Percentiles rank a stretch among this genome's conserved stretches.
These are phyloP conservation scores for Shiraia sp. DNA, from an alignment of 2,329 filamentous ascomycete species.

Conservation along the genomic window DNA sequence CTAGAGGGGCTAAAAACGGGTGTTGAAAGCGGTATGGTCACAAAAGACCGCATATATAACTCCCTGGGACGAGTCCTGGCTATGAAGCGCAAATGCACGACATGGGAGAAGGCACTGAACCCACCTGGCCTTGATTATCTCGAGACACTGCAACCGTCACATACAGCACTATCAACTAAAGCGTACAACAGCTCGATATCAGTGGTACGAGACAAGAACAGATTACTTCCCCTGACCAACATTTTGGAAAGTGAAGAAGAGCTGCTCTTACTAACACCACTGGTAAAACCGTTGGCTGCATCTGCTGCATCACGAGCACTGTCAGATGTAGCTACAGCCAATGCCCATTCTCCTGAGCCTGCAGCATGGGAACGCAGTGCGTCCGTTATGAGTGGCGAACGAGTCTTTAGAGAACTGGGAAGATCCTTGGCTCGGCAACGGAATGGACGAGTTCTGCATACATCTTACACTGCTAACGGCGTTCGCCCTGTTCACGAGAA, in stretches of 20 bases:
- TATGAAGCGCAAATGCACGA: slow-evolving; percentile 83
- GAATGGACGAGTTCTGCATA: slow-evolving; percentile 85
- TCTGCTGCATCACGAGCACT: slow-evolving; percentile 79
- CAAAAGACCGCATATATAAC: slow-evolving; percentile 75
- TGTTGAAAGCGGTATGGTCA: slow-evolving; percentile 87
- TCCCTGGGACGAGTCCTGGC: slow-evolving; percentile 78
- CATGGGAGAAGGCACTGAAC: slow-evolving; percentile 89
- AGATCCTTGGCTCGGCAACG: slow-evolving; percentile 83
- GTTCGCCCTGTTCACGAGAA: slow-evolving; percentile 92
- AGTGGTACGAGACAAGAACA: slow-evolving; percentile 86
- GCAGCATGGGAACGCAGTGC: slow-evolving; percentile 60
- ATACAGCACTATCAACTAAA: slow-evolving; percentile 77
- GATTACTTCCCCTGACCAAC: slow-evolving; percentile 78
- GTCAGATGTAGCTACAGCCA: slow-evolving; percentile 62
- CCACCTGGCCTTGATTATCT: slow-evolving; percentile 78
- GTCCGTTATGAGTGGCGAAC: slow-evolving; percentile 85
- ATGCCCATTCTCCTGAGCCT: slow-evolving; percentile 56
- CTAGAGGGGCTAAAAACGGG: slow-evolving; percentile 88
- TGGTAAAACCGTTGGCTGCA: slow-evolving; percentile 90
- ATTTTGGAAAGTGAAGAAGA: slow-evolving; percentile 85
- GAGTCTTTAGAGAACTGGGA: slow-evolving; percentile 88
- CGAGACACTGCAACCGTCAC: slow-evolving; percentile 78
- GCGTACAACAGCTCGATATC: slow-evolving; percentile 94
- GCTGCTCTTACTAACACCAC: slow-evolving; percentile 81
- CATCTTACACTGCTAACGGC: slow-evolving; percentile 92